Evolutionary conservation across 768 basidiomycete genomes (phyloP).

Genomic region (Termitomyces bulborhizus): DNA sequence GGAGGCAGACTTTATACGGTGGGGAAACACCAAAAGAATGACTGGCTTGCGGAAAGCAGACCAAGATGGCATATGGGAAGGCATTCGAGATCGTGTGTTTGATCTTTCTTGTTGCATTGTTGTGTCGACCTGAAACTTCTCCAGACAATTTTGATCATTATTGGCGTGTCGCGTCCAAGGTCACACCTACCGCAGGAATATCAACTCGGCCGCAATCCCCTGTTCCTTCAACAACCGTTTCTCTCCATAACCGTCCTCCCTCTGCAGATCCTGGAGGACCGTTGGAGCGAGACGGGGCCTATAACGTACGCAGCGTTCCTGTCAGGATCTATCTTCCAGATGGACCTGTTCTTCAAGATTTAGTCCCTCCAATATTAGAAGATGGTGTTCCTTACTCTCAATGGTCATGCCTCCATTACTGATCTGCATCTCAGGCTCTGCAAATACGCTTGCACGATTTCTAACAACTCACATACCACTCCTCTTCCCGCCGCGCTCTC

Average conservation of each 20-base stretch:
- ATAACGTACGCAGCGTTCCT: constrained; percentile 83
- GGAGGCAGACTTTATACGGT: constrained; percentile 94
- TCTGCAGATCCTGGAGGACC: constrained; percentile 52
- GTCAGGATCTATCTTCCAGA: constrained; percentile 86
- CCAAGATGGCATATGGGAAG: constrained; percentile 97
- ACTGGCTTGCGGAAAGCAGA: constrained; percentile 86
- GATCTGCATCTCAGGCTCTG: constrained; percentile 42
- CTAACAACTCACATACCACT: constrained; percentile 73
- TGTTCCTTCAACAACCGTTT: constrained; percentile 46
- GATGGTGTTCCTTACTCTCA: constrained; percentile 45
- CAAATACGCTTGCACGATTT: constrained; percentile 64
- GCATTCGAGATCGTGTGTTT: constrained; percentile 84
- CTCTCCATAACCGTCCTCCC: constrained; percentile 58
- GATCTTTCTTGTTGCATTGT: neutral
- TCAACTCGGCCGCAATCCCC: constrained; percentile 49
- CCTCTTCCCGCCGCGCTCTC: constrained; percentile 58
- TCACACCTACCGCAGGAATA: constrained; percentile 75
- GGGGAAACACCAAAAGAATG: constrained; percentile 94
- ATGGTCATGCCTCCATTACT: neutral
- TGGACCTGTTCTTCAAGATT: constrained; percentile 86
- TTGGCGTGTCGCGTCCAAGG: constrained; percentile 90
- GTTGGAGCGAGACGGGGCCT: constrained; percentile 75
- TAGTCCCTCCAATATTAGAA: constrained; percentile 72
- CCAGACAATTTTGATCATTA: constrained; percentile 95
- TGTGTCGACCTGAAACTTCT: constrained; percentile 2